Conservation (phyloP, 1,139 yeast genomes). For the Kodamaea derodonti region DNA sequence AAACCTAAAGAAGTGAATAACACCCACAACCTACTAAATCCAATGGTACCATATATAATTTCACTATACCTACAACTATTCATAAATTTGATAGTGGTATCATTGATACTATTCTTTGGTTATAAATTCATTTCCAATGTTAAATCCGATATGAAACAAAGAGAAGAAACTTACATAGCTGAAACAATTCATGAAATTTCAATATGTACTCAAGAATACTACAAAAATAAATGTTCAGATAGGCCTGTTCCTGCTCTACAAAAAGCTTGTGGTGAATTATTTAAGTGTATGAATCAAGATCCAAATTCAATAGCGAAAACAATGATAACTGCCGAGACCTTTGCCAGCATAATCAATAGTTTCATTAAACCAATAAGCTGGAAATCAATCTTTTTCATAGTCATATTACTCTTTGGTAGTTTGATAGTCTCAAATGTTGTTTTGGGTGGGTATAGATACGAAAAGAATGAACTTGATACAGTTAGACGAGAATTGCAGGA, state of each 20-base stretch:
- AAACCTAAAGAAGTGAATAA: too few relatives aligned
- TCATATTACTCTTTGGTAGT: slow-evolving; percentile 40
- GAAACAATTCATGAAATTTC: slow-evolving; percentile 65
- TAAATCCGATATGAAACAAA: slow-evolving; percentile 64
- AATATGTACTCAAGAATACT: slow-evolving; percentile 65
- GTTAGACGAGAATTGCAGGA: neutral
- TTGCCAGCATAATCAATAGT: slow-evolving; percentile 79
- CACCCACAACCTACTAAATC: too few relatives aligned
- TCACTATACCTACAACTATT: slow-evolving; percentile 69
- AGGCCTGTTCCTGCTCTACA: slow-evolving; percentile 66
- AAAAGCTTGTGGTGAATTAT: slow-evolving; percentile 70
- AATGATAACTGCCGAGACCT: slow-evolving; percentile 71
- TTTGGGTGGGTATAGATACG: slow-evolving; percentile 30
- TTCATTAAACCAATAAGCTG: slow-evolving; percentile 72
- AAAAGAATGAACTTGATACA: too few relatives aligned
- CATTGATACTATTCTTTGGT: slow-evolving; percentile 52
- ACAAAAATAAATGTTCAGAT: slow-evolving; percentile 61
- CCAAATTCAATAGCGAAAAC: slow-evolving; percentile 78
- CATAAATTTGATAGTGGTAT: slow-evolving; percentile 58
- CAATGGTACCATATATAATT: slow-evolving; percentile 61
- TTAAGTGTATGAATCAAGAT: slow-evolving; percentile 81
- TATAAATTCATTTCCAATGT: slow-evolving; percentile 57
- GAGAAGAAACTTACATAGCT: slow-evolving; percentile 59
- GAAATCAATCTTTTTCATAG: slow-evolving; percentile 59
- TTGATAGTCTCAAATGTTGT: slow-evolving; percentile 39